Conservation (phyloP, 441 rosid genomes). For the Corymbia calophylla region DNA sequence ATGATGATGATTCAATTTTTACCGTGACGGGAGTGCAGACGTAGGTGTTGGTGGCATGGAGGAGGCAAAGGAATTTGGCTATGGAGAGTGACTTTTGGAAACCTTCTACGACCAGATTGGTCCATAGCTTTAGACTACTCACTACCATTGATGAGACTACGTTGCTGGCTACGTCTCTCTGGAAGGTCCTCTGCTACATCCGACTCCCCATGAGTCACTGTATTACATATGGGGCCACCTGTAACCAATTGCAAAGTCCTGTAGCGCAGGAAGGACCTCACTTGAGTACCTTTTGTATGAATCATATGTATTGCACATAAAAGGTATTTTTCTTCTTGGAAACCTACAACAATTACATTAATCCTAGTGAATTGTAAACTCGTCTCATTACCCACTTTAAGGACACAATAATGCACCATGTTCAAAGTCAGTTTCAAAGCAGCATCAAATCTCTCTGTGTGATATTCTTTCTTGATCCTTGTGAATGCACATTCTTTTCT, state of each 20-base stretch:
- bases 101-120: constrained; percentile 8
- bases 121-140: constrained; percentile 1
- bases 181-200: background rate
- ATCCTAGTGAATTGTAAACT: background rate
- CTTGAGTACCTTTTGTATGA: background rate
- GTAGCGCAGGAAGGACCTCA: background rate
- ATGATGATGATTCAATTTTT: background rate
- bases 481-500: background rate
- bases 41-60: constrained; percentile 45
- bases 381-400: background rate
- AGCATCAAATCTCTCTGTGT: background rate
- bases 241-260: background rate
- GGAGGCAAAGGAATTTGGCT: constrained; percentile 29
- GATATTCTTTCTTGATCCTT: background rate
- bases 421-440: background rate
- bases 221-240: background rate
- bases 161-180: background rate
- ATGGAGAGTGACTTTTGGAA: background rate
- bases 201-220: background rate
- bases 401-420: background rate
- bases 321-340: background rate
- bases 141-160: background rate
- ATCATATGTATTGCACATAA: background rate
- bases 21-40: constrained; percentile 33
- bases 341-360: background rate